Base-by-base conservation (phyloP, 2,329 filamentous ascomycete species). In the Trichophyton benhamiae region DNA sequence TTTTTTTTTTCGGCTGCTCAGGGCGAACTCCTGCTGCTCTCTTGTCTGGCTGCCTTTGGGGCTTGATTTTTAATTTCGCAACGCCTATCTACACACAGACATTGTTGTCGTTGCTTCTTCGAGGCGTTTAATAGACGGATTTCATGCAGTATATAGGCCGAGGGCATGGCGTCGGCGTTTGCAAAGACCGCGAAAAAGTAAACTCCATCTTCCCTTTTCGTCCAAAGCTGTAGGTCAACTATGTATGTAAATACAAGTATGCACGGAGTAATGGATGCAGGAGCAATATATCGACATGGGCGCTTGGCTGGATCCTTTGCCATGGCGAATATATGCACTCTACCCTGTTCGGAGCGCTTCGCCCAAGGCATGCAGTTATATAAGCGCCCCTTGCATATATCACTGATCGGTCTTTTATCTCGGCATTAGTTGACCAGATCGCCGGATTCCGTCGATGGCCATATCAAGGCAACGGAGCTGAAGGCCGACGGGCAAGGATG, bases 401-500 rank as follows among this genome's bases (percentile, higher is more conserved):
- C 33, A 53, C 5, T 33, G 27, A 53, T 53, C 49, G 49, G 49
- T 33, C 27, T 53, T 33, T 53, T 53, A 3, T 15, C 33, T 30
- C 49, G 49, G 49, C 27, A 53, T 53, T 33, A 53, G 49, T 30
- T 53, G n/a, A 53, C 49, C 49, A 53, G 49, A 53, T 53, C 49
- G 49, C 17, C 49, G 49, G 49, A 53, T 53, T 22, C 49, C 25
- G 49, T 33, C 49, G 25, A 30, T 33, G 15, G 22, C 27, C 49
- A 53, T 53, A 20, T 33, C 17, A 22, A 53, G 27, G 13, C 49
- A 33, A 13, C 11, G 49, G 49, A 30, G 27, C 15, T 53, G 27
- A 22, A n/a, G 13, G 49, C 49, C 9, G 49, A 53, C 17, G 44
- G 13, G 5, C 44, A 48, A 48, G 44, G 44, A 20, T 48, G 6